A percentile compares a stretch with the other conserved stretches of the same genome.
Evolutionary conservation across 768 basidiomycete genomes (phyloP).

Genomic region (Termitomyces sp.): DNA sequence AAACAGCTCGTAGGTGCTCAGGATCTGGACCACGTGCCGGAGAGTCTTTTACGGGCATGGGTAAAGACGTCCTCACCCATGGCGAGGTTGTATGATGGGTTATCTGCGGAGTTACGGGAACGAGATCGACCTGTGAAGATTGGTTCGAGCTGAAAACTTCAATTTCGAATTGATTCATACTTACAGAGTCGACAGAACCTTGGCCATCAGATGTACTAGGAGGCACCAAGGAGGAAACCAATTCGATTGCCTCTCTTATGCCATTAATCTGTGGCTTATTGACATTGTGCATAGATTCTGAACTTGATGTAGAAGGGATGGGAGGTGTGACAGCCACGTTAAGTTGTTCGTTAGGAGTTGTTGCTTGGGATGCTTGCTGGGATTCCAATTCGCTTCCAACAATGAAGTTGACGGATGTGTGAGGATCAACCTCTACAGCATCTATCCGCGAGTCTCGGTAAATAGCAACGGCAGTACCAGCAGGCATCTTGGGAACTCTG

Average conservation of each 20-base stretch:
- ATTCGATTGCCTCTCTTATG: conserved; percentile 17
- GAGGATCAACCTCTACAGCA: conserved; percentile 43
- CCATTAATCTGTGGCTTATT: conserved; percentile 17
- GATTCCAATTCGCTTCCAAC: conserved; percentile 72
- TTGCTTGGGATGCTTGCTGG: conserved; percentile 21
- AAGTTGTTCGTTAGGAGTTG: conserved; percentile 22
- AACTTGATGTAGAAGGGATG: not conserved
- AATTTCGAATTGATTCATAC: conserved; percentile 16
- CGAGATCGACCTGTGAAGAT: conserved; percentile 2
- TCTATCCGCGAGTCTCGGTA: conserved; percentile 65
- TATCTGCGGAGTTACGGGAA: not conserved
- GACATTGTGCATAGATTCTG: conserved; percentile 7
- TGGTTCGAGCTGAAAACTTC: not conserved
- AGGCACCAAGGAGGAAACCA: conserved; percentile 24
- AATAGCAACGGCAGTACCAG: conserved; percentile 70
- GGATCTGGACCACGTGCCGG: conserved; percentile 71
- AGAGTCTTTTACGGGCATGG: conserved; percentile 63
- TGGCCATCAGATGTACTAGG: conserved; percentile 46
- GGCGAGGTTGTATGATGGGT: conserved; percentile 33
- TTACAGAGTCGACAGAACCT: conserved; percentile 54
- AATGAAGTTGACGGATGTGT: conserved; percentile 65
- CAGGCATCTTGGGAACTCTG: conserved; percentile 69
- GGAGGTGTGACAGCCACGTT: conserved; percentile 22
- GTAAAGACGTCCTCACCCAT: conserved; percentile 58
- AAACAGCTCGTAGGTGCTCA: conserved; percentile 83